Conservation (phyloP, 805 yeast species). For the Candida morakotiae region DNA sequence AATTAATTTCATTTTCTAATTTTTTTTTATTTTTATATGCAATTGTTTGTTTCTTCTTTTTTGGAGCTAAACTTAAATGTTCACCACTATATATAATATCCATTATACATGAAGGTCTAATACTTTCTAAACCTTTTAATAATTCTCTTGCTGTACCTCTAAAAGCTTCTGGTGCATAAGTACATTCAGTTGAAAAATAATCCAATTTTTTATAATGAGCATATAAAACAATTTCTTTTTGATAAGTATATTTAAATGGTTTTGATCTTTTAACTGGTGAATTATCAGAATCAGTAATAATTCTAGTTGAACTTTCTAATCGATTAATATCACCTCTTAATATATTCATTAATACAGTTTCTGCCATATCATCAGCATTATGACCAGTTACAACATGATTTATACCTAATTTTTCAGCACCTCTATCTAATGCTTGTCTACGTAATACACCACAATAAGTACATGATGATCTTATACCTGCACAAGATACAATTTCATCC, state of each 20-base stretch:
- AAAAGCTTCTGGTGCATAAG: constrained; percentile 98
- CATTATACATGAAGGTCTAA: constrained; percentile 88
- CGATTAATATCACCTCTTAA: constrained; percentile 95
- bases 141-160: constrained; percentile 95
- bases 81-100: constrained; percentile 96
- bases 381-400: constrained; percentile 96
- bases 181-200: constrained; percentile 95
- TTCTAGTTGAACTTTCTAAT: constrained; percentile 80
- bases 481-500: constrained; percentile 95
- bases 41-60: constrained; percentile 36
- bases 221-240: constrained; percentile 93
- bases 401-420: constrained; percentile 82
- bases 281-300: constrained; percentile 76
- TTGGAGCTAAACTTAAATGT: constrained; percentile 62
- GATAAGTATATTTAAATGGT: constrained; percentile 94
- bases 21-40: constrained; percentile 29
- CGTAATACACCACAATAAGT: constrained; percentile 97
- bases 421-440: constrained; percentile 94
- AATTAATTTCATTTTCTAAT: constrained; percentile 48
- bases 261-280: constrained; percentile 91
- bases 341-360: constrained; percentile 91
- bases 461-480: constrained; percentile 91
- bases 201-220: constrained; percentile 95
- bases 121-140: constrained; percentile 83
- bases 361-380: constrained; percentile 99